phyloP scores from a whole-genome alignment of 495 filamentous ascomycete genomes.

The Neurospora sublineolata region DNA sequence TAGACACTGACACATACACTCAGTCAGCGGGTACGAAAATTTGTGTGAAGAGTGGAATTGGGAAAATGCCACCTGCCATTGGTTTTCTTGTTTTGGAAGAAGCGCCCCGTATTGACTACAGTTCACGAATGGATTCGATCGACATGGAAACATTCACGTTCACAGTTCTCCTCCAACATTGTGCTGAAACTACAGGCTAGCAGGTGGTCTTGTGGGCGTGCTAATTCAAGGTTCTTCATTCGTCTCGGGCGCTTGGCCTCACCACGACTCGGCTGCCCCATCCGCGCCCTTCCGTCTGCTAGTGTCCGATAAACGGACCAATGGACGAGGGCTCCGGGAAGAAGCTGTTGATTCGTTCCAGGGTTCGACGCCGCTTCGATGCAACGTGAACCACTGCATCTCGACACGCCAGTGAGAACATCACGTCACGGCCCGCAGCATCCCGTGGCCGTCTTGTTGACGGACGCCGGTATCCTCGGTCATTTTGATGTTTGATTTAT shows the following conservation, averaged over 20 bases:
- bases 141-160: background rate
- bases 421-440: background rate
- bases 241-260: background rate
- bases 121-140: background rate
- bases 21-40: background rate
- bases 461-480: background rate
- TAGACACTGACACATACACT: background rate
- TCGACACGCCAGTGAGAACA: background rate
- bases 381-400: background rate
- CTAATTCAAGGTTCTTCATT: background rate
- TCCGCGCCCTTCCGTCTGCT: background rate
- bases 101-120: background rate
- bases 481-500: background rate
- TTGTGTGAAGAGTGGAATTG: background rate
- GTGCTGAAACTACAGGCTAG: background rate
- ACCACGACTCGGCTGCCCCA: background rate
- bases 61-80: background rate
- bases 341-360: background rate
- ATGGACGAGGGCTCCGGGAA: background rate
- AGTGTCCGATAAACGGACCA: background rate
- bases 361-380: background rate
- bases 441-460: background rate
- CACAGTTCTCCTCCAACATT: background rate
- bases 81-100: background rate
- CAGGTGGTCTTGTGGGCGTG: background rate